Base-by-base conservation (phyloP, 2,329 filamentous ascomycete species). In the Calonectria hongkongensis region DNA sequence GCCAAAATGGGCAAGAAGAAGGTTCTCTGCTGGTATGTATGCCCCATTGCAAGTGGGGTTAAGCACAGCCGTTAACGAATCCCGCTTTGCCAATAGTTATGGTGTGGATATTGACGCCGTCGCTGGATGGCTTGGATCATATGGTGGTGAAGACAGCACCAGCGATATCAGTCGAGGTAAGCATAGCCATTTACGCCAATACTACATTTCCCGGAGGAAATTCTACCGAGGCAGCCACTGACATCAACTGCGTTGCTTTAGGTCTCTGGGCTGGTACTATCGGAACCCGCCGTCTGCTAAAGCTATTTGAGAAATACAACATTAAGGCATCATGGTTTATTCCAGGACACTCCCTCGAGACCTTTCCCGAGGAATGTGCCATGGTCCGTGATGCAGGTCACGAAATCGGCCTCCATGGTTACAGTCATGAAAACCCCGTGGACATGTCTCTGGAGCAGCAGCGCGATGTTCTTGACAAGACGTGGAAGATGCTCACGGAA, bases 361-460 rank as follows among this genome's bases (percentile, higher is more conserved):
- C 87, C 0, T 88, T 89, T 67, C 87, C 86, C 0, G 85, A 87
- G 58, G 85, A 87, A 41, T 85, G 84, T 70, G 84, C 85, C 2
- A 82, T 83, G 45, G 84, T 88, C 8, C 78, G 87, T 3, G 88
- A 86, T 81, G 87, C 83, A 2, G 86, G 86, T 0, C 87, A 88
- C 72, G 86, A 88, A 75, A 87, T 88, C 13, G 87, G 89, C n/a
- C 85, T 90, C 33, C 94, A 95, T 76, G 93, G 92, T 6, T 95
- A 95, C 83, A 91, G 89, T 0, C 93, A 95, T 80, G 93, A 95
- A 81, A 95, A 95, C 79, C 93, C 93, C 0, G 87, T 87, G 0
- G 89, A 92, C 73, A 94, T 95, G 93, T 93, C 88, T 0, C 82
- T 93, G 10, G 93, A 95, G 80, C 94, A 96, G 84, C 94, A 96